Conservation (phyloP, 495 filamentous ascomycete genomes). For the Aspergillus panamensis region DNA sequence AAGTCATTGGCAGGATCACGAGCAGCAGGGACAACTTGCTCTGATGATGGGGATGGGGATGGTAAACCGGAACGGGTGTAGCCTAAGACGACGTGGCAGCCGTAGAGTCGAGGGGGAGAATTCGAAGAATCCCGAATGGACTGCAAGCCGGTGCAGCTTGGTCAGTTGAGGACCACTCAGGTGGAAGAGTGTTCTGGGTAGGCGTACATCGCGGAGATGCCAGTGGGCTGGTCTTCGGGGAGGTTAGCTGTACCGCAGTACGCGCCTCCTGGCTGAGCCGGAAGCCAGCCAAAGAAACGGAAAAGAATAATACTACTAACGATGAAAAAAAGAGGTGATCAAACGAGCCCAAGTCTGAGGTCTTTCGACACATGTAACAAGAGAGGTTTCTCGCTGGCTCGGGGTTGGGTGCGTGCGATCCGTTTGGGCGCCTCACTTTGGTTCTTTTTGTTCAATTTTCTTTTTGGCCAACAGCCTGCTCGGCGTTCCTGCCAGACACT, state of each 20-base stretch:
- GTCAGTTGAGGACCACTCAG: slow-evolving; percentile 11
- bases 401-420: slow-evolving; percentile 33
- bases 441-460: not conserved
- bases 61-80: slow-evolving; percentile 21
- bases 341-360: slow-evolving; percentile 8
- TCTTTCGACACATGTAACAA: slow-evolving; percentile 8
- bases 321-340: not conserved
- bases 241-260: slow-evolving; percentile 10
- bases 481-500: not conserved
- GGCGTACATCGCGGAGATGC: slow-evolving; percentile 1
- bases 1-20: not conserved
- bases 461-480: not conserved
- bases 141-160: slow-evolving; percentile 18
- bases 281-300: slow-evolving; percentile 6
- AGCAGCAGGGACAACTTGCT: not conserved
- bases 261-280: slow-evolving; percentile 12
- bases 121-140: slow-evolving; percentile 19
- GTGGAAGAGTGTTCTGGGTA: slow-evolving; percentile 1
- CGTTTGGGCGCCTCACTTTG: slow-evolving; percentile 51
- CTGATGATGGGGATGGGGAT: slow-evolving; percentile 8
- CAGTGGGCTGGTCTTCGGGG: not conserved
- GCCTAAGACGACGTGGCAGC: slow-evolving; percentile 29
- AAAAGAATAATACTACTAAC: too few relatives aligned
- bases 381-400: slow-evolving; percentile 18
- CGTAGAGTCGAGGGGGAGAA: slow-evolving; percentile 22